Percentiles rank a stretch among this genome's conserved stretches.
Conservation (phyloP, 2,329 filamentous ascomycete genomes). For the Drechslerella dactyloides region DNA sequence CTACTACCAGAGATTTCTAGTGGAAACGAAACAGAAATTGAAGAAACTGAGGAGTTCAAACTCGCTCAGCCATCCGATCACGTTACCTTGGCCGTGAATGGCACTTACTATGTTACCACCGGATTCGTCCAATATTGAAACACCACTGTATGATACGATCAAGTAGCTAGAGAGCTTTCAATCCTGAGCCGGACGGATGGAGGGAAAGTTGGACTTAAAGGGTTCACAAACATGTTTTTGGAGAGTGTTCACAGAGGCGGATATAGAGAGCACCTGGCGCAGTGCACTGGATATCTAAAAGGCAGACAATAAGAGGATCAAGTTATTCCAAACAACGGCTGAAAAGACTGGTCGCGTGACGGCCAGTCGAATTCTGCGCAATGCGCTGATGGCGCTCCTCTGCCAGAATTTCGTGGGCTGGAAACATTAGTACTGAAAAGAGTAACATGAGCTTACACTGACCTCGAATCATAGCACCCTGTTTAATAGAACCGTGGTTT, state of each 20-base stretch:
- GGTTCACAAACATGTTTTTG: conserved; percentile 11
- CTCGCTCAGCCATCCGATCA: conserved; percentile 25
- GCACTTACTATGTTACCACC: conserved; percentile 29
- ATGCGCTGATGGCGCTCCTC: neutral
- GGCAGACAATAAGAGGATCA: neutral
- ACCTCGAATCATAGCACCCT: conserved; percentile 27
- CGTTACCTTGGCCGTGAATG: conserved; percentile 43
- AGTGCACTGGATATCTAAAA: neutral
- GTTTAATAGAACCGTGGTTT: conserved; percentile 1
- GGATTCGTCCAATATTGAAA: neutral
- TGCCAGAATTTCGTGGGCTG: neutral
- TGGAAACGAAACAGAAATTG: neutral
- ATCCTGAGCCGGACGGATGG: neutral
- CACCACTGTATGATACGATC: neutral
- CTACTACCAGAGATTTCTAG: neutral
- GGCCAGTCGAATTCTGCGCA: neutral
- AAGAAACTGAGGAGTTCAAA: conserved; percentile 5
- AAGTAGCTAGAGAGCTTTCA: neutral
- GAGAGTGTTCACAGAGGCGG: neutral
- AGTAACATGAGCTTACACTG: conserved; percentile 35
- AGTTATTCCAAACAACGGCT: neutral
- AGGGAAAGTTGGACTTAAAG: neutral
- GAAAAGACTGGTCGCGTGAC: neutral
- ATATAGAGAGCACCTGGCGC: neutral
- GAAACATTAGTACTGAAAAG: conserved; percentile 33